phyloP scores from a whole-genome alignment of 345 rosid species.

The Citrus sinensis region DNA sequence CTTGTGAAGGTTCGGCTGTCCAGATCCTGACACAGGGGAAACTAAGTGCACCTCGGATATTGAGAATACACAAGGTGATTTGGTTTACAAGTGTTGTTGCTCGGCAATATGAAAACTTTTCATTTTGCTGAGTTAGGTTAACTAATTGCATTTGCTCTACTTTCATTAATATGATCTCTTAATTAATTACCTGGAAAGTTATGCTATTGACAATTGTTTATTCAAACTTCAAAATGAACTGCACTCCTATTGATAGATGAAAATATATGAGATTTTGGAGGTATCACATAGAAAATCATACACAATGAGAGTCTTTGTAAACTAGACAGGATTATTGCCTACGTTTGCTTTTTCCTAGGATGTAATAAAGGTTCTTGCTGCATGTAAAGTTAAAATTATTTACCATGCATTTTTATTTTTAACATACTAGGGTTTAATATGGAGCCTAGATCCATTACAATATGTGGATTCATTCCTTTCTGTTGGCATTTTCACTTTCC shows the following conservation, averaged over 20 bases:
- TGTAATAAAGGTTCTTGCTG: not conserved
- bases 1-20: slow-evolving; percentile 79
- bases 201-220: not conserved
- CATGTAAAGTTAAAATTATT: not conserved
- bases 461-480: not conserved
- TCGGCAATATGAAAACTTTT: not conserved
- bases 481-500: not conserved
- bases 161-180: not conserved
- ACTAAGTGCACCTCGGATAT: slow-evolving; percentile 95
- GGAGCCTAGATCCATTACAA: not conserved
- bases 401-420: not conserved
- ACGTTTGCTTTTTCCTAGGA: not conserved
- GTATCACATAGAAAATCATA: not conserved
- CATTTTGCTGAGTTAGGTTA: not conserved
- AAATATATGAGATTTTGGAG: not conserved
- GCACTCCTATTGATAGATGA: not conserved
- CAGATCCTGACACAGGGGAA: slow-evolving; percentile 96
- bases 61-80: slow-evolving; percentile 94
- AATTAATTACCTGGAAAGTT: not conserved
- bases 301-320: not conserved
- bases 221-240: not conserved
- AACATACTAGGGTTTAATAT: not conserved
- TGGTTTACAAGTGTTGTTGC: not conserved
- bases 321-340: not conserved
- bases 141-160: not conserved